A percentile compares a stretch with the other conserved stretches of the same genome.
phyloP scores from a whole-genome alignment of 495 filamentous ascomycete genomes.

The Bacidia rubella region DNA sequence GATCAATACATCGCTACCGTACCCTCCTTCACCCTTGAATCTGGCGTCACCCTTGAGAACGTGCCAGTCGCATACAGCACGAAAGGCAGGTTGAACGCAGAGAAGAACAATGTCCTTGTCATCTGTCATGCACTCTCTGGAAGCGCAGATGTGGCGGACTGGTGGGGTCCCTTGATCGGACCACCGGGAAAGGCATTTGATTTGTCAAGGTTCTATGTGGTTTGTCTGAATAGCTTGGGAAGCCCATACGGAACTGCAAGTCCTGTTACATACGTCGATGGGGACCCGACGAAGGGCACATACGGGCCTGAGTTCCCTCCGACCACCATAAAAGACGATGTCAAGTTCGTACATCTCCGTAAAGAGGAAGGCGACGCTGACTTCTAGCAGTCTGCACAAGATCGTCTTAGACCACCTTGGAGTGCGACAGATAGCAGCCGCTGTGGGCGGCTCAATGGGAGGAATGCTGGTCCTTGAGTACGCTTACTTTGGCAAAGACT shows the following conservation, averaged over 20 bases:
- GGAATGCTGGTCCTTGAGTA: slow-evolving; percentile 96
- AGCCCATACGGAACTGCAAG: slow-evolving; percentile 95
- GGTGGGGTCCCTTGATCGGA: slow-evolving; percentile 93
- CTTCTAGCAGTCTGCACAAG: slow-evolving; percentile 60
- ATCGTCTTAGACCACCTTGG: slow-evolving; percentile 81
- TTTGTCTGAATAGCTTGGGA: slow-evolving; percentile 92
- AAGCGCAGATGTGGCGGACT: slow-evolving; percentile 90
- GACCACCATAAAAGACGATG: slow-evolving; percentile 90
- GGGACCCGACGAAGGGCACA: slow-evolving; percentile 53
- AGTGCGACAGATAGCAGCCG: slow-evolving; percentile 71
- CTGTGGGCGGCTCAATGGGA: slow-evolving; percentile 95
- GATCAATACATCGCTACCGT: slow-evolving; percentile 75
- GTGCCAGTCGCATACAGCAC: slow-evolving; percentile 90
- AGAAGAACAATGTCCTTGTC: slow-evolving; percentile 81
- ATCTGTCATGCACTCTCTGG: slow-evolving; percentile 96
- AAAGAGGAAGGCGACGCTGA: slow-evolving; percentile 16
- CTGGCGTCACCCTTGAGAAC: slow-evolving; percentile 73
- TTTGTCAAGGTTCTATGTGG: slow-evolving; percentile 77
- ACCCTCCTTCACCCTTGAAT: slow-evolving; percentile 86
- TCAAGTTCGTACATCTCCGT: slow-evolving; percentile 46
- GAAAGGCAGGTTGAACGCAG: slow-evolving; percentile 58
- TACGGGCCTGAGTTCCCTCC: slow-evolving; percentile 96
- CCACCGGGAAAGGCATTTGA: slow-evolving; percentile 87
- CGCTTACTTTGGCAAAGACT: slow-evolving; percentile 89
- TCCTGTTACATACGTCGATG: slow-evolving; percentile 79